phyloP scores from a whole-genome alignment of 2,329 filamentous ascomycete species.

The Aureobasidium pullulans region DNA sequence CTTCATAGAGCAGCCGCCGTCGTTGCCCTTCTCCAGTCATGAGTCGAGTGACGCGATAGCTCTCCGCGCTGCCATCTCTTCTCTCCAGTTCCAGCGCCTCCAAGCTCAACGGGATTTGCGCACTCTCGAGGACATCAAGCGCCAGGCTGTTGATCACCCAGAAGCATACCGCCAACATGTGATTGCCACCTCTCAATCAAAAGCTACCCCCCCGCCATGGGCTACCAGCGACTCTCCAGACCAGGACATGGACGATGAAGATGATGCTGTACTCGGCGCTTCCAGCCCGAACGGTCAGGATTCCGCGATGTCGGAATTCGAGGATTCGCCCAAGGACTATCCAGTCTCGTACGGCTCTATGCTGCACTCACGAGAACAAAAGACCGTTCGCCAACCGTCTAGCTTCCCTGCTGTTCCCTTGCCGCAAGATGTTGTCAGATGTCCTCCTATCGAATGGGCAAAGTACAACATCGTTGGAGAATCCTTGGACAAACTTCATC shows the following conservation, averaged over 20 bases:
- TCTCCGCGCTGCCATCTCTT: slow-evolving; percentile 73
- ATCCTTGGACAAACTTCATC: slow-evolving; percentile 74
- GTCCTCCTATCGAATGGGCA: slow-evolving; percentile 87
- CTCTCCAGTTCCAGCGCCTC: slow-evolving; percentile 78
- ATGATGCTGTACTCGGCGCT: slow-evolving; percentile 20
- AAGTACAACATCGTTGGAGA: slow-evolving; percentile 89
- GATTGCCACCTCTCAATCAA: neutral
- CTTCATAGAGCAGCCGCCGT: slow-evolving; percentile 36
- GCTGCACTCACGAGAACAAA: slow-evolving; percentile 15
- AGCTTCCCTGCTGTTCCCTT: slow-evolving; percentile 61
- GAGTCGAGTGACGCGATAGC: slow-evolving; percentile 82
- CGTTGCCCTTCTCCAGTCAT: slow-evolving; percentile 39
- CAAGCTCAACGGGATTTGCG: slow-evolving; percentile 70
- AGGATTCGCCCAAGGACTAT: neutral
- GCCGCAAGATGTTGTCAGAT: slow-evolving; percentile 75
- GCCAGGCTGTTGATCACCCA: slow-evolving; percentile 63
- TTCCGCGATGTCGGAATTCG: neutral
- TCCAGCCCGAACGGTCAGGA: slow-evolving; percentile 14
- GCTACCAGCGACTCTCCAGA: slow-evolving; percentile 19
- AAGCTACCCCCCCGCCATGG: slow-evolving; percentile 22
- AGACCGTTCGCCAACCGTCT: neutral
- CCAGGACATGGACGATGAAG: slow-evolving; percentile 19
- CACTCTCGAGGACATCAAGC: slow-evolving; percentile 60
- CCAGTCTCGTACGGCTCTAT: neutral
- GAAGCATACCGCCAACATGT: slow-evolving; percentile 65